These are phyloP conservation scores for Trametes punicea DNA, from an alignment of 768 basidiomycete species.

Conservation along the genomic window DNA sequence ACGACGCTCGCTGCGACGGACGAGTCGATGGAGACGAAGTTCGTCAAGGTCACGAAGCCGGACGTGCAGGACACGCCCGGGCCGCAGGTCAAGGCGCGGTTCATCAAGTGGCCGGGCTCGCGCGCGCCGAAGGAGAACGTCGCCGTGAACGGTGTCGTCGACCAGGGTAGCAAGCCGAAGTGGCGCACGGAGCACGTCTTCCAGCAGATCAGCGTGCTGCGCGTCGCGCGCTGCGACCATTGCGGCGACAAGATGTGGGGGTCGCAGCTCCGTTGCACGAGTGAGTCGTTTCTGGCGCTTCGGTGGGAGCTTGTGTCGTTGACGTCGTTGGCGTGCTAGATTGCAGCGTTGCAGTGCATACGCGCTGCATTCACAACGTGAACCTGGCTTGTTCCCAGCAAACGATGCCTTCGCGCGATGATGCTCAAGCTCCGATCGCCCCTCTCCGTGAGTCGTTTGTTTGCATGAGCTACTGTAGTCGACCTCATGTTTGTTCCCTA, in stretches of 20 bases:
- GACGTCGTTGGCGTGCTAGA: constrained; percentile 38
- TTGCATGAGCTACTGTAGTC: background rate
- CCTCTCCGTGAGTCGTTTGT: constrained; percentile 31
- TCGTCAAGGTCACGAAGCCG: constrained; percentile 35
- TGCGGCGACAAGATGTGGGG: constrained; percentile 99
- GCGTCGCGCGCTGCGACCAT: constrained; percentile 91
- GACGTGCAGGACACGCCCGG: constrained; percentile 42
- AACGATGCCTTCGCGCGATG: constrained; percentile 32
- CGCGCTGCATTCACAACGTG: constrained; percentile 75
- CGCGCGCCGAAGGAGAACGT: constrained; percentile 45
- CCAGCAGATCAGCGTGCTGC: constrained; percentile 82
- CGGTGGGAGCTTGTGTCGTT: background rate
- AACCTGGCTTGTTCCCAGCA: constrained; percentile 64
- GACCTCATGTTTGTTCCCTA: constrained; percentile 12
- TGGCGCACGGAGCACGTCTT: constrained; percentile 68
- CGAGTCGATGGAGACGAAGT: constrained; percentile 42
- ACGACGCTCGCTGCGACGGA: constrained; percentile 46
- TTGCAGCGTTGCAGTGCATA: constrained; percentile 85
- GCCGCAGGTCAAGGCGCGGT: constrained; percentile 49
- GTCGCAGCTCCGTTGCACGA: constrained; percentile 84
- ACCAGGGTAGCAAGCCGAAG: constrained; percentile 24
- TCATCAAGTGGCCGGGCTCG: constrained; percentile 68
- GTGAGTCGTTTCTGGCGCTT: constrained; percentile 45
- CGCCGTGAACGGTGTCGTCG: constrained; percentile 20
- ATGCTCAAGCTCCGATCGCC: constrained; percentile 22